Evolutionary conservation across 805 yeast genomes (phyloP).

Genomic region (Torulaspora maleeae): DNA sequence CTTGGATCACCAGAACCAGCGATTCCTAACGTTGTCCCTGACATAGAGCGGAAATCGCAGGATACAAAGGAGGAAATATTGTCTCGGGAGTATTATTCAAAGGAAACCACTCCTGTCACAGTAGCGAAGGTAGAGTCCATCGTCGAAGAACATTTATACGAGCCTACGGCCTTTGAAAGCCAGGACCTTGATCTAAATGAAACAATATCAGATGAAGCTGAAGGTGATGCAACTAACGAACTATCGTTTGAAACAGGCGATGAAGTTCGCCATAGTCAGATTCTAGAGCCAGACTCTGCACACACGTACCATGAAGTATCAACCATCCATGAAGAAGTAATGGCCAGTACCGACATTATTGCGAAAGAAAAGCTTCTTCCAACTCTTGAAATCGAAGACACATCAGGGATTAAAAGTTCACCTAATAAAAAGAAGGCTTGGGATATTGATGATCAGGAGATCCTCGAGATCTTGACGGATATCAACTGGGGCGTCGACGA

Average conservation of each 20-base stretch:
- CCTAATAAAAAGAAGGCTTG: slow-evolving; percentile 19
- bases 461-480: slow-evolving; percentile 63
- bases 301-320: slow-evolving; percentile 31
- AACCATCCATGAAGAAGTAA: slow-evolving; percentile 33
- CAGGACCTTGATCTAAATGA: slow-evolving; percentile 5
- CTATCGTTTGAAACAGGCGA: slow-evolving; percentile 37
- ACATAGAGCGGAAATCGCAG: not conserved
- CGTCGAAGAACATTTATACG: slow-evolving; percentile 1
- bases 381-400: not conserved
- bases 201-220: slow-evolving; percentile 12
- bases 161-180: slow-evolving; percentile 4
- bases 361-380: not conserved
- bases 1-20: slow-evolving; percentile 24
- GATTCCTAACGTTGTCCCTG: slow-evolving; percentile 11
- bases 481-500: slow-evolving; percentile 72
- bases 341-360: slow-evolving; percentile 3
- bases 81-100: not conserved
- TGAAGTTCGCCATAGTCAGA: slow-evolving; percentile 28
- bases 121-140: slow-evolving; percentile 10
- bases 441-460: slow-evolving; percentile 37
- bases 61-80: not conserved
- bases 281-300: slow-evolving; percentile 12
- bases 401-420: not conserved
- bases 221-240: slow-evolving; percentile 27
- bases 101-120: not conserved